Evolutionary conservation across 2,329 filamentous ascomycete genomes (phyloP).

Genomic region (Cercospora sp.): DNA sequence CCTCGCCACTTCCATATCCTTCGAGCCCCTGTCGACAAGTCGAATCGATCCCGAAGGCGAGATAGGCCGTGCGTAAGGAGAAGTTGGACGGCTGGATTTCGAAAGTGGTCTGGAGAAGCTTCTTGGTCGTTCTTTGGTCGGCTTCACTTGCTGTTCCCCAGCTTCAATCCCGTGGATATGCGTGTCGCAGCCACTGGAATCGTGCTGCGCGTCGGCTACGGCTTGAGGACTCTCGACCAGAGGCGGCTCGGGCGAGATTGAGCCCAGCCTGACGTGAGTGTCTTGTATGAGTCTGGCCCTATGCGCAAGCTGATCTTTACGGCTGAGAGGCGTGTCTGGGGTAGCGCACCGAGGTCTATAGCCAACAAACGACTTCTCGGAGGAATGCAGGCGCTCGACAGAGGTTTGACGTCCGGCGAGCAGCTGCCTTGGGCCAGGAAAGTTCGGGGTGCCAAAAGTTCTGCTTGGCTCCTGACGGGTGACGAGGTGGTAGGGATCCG

Average conservation of each 20-base stretch:
- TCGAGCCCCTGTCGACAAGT: constrained; percentile 8
- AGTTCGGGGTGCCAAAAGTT: constrained; percentile 1
- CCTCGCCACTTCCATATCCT: background rate
- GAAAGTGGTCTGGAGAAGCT: constrained; percentile 8
- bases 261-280: constrained; percentile 8
- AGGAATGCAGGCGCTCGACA: background rate
- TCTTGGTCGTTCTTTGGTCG: constrained; percentile 4
- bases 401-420: background rate
- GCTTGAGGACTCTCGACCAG: background rate
- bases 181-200: background rate
- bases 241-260: constrained; percentile 8
- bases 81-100: background rate
- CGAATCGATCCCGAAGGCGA: constrained; percentile 16
- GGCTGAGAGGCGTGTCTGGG: constrained; percentile 15
- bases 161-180: background rate
- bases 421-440: constrained; percentile 5
- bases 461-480: constrained; percentile 3
- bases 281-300: constrained; percentile 17
- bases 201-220: background rate
- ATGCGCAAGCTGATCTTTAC: constrained; percentile 17
- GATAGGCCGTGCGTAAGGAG: constrained; percentile 7
- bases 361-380: background rate
- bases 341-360: constrained; percentile 10
- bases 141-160: background rate
- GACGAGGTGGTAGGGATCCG: background rate